Evolutionary conservation across 805 yeast species (phyloP).

Genomic region (Yamadazyma ubonensis): DNA sequence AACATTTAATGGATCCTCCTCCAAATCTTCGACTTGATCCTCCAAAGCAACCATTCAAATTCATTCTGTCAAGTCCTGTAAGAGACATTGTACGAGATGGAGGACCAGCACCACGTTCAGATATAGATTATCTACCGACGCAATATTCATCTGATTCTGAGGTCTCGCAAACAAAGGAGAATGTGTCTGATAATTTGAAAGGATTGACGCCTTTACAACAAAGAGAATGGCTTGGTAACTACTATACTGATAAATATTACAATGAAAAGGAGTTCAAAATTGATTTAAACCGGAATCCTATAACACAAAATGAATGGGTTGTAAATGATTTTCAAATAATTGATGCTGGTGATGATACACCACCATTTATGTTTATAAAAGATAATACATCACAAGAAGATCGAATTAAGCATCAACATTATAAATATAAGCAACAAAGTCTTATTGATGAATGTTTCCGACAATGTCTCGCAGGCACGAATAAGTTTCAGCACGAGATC

Average conservation of each 20-base stretch:
- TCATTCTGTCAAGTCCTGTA: conserved; percentile 9
- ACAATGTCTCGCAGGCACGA: conserved; percentile 12
- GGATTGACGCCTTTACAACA: conserved; percentile 33
- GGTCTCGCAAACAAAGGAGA: neutral
- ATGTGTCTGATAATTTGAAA: conserved; percentile 5
- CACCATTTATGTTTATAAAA: conserved; percentile 17
- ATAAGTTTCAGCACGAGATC: conserved; percentile 11
- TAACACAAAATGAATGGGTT: conserved; percentile 36
- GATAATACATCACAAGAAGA: conserved; percentile 18
- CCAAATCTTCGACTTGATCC: neutral
- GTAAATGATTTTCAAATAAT: conserved; percentile 31
- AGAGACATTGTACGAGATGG: neutral
- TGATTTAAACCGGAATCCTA: conserved; percentile 32
- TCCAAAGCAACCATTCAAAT: conserved; percentile 1
- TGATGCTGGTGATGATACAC: conserved; percentile 15
- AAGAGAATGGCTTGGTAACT: conserved; percentile 27
- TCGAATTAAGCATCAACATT: conserved; percentile 9
- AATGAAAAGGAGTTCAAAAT: conserved; percentile 22
- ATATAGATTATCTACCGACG: conserved; percentile 10
- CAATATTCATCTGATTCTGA: conserved; percentile 17
- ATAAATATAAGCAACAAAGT: neutral
- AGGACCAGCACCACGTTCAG: neutral
- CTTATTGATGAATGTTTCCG: conserved; percentile 9
- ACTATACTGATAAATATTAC: conserved; percentile 22
- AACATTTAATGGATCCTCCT: neutral